A percentile compares a stretch with the other conserved stretches of the same genome.
phyloP scores from a whole-genome alignment of 768 basidiomycete species.

The Postia placenta region DNA sequence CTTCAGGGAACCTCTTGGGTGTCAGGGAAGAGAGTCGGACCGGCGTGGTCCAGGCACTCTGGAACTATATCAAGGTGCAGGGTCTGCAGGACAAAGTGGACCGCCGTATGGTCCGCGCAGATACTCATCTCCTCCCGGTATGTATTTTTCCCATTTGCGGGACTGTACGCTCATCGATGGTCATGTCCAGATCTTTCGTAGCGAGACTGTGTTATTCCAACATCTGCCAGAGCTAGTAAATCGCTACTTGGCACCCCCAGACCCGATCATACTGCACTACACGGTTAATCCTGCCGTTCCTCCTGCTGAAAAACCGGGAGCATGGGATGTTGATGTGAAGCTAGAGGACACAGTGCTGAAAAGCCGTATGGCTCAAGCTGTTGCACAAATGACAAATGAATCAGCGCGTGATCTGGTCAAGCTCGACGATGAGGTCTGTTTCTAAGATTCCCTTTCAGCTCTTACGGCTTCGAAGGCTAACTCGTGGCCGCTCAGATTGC shows the following conservation, averaged over 20 bases:
- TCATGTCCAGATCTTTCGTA: constrained; percentile 55
- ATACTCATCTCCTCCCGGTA: constrained; percentile 63
- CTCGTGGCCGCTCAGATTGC: constrained; percentile 57
- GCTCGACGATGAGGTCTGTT: constrained; percentile 82
- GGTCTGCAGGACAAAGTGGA: constrained; percentile 81
- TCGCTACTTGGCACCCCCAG: constrained; percentile 67
- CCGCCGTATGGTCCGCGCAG: constrained; percentile 60
- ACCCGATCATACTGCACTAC: constrained; percentile 80
- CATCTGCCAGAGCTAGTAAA: constrained; percentile 82
- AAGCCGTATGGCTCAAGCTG: constrained; percentile 62
- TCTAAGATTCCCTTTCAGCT: neutral
- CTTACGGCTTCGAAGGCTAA: neutral
- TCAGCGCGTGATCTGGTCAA: constrained; percentile 59
- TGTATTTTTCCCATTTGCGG: constrained; percentile 7
- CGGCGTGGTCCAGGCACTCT: constrained; percentile 76
- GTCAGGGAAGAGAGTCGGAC: constrained; percentile 82
- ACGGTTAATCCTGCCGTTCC: constrained; percentile 54
- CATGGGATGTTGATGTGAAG: constrained; percentile 87
- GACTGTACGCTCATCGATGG: constrained; percentile 14
- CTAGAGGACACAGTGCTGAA: constrained; percentile 76
- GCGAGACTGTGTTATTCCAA: constrained; percentile 67
- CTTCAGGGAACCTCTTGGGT: constrained; percentile 55
- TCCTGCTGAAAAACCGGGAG: constrained; percentile 54
- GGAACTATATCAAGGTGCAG: constrained; percentile 89
- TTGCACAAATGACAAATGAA: constrained; percentile 64